phyloP scores from a whole-genome alignment of 805 yeast genomes.

The Brettanomyces custersianus region DNA sequence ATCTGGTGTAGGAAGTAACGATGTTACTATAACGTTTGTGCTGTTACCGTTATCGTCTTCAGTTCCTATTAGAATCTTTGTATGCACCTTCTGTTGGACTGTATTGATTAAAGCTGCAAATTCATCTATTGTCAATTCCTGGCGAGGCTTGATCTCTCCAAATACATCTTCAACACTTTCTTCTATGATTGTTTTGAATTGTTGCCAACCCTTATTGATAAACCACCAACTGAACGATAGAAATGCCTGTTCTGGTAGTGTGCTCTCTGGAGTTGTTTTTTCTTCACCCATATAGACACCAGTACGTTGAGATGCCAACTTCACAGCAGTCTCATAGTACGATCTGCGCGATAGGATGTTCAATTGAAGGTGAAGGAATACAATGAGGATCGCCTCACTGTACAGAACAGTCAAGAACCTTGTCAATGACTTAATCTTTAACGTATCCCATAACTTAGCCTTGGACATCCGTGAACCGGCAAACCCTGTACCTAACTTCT shows the following conservation, averaged over 20 bases:
- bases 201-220: slow-evolving; percentile 74
- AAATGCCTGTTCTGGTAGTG: slow-evolving; percentile 68
- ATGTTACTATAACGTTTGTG: slow-evolving; percentile 11
- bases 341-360: slow-evolving; percentile 83
- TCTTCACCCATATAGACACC: background rate
- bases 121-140: slow-evolving; percentile 56
- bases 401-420: slow-evolving; percentile 66
- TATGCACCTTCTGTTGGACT: slow-evolving; percentile 24
- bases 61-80: slow-evolving; percentile 4
- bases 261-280: slow-evolving; percentile 14
- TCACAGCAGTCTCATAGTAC: slow-evolving; percentile 70
- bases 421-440: slow-evolving; percentile 66
- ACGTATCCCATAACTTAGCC: slow-evolving; percentile 73
- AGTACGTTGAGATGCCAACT: slow-evolving; percentile 43
- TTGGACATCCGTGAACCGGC: slow-evolving; percentile 28
- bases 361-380: slow-evolving; percentile 76
- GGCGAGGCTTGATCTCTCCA: slow-evolving; percentile 57
- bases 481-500: too few relatives aligned
- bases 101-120: slow-evolving; percentile 38
- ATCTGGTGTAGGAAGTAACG: slow-evolving; percentile 42
- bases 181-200: slow-evolving; percentile 44
- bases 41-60: background rate
- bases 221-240: slow-evolving; percentile 92
- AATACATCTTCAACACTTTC: slow-evolving; percentile 52
- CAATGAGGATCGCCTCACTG: slow-evolving; percentile 56